Evolutionary conservation across 2,329 filamentous ascomycete genomes (phyloP).

Genomic region (Microcyclospora tardicrescens): DNA sequence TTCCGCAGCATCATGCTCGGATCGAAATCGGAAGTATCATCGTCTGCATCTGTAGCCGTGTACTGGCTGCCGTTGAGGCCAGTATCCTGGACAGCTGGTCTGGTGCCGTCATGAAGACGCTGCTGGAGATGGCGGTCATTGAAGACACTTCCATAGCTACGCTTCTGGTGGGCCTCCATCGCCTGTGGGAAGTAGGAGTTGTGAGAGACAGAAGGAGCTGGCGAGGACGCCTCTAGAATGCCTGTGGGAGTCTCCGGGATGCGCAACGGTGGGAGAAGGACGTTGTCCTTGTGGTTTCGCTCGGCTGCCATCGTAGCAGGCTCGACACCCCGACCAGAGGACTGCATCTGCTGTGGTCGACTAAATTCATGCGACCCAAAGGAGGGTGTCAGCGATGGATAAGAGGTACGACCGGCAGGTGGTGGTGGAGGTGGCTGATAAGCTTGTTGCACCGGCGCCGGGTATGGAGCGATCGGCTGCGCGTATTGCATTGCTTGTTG

Average conservation of each 20-base stretch:
- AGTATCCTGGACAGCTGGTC: slow-evolving; percentile 19
- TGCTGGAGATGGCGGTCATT: slow-evolving; percentile 26
- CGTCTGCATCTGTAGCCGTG: not conserved
- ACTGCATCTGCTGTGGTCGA: not conserved
- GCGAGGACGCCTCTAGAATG: slow-evolving; percentile 31
- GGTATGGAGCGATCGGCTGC: not conserved
- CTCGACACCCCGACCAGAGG: too few relatives aligned
- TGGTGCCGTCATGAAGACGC: slow-evolving; percentile 32
- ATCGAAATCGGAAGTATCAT: not conserved
- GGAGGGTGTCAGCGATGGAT: not conserved
- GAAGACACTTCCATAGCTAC: slow-evolving; percentile 34
- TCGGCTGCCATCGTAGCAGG: not conserved
- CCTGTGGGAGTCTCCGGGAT: slow-evolving; percentile 36
- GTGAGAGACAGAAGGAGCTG: slow-evolving; percentile 25
- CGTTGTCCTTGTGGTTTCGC: not conserved
- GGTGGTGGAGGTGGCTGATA: not conserved
- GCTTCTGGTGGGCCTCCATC: slow-evolving; percentile 26
- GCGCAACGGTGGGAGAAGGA: not conserved
- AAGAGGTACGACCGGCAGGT: not conserved
- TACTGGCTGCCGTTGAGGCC: slow-evolving; percentile 3
- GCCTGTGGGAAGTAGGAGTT: slow-evolving; percentile 16
- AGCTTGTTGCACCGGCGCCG: not conserved
- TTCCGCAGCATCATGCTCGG: slow-evolving; percentile 3
- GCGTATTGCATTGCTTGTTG: not conserved
- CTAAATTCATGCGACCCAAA: not conserved